phyloP scores from a whole-genome alignment of 352 stramenopile species.

The Globisporangium lucens region DNA sequence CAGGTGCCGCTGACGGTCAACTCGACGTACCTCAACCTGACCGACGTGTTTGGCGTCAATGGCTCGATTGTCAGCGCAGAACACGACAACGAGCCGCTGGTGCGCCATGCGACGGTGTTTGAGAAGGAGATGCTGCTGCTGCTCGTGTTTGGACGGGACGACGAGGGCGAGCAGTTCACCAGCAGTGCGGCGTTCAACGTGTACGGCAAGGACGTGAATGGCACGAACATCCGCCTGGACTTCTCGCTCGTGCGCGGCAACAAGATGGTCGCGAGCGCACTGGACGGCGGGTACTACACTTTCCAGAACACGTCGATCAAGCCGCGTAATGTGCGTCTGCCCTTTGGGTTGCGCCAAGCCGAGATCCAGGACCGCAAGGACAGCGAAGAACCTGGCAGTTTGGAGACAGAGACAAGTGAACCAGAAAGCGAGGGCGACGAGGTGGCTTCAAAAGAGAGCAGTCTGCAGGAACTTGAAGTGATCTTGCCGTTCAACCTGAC shows the following conservation, averaged over 20 bases:
- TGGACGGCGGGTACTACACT: slow-evolving; percentile 43
- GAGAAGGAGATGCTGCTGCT: slow-evolving; percentile 74
- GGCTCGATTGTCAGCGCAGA: slow-evolving; percentile 45
- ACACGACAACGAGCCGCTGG: slow-evolving; percentile 65
- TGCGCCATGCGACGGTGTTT: slow-evolving; percentile 72
- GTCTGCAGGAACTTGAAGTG: slow-evolving; percentile 35
- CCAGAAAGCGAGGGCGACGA: slow-evolving; percentile 1
- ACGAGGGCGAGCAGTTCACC: slow-evolving; percentile 55
- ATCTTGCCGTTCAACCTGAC: slow-evolving; percentile 73
- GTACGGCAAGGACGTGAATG: slow-evolving; percentile 37
- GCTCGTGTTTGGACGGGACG: slow-evolving; percentile 74
- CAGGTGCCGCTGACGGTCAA: slow-evolving; percentile 62
- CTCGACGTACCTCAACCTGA: slow-evolving; percentile 67
- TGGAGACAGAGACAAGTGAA: background rate
- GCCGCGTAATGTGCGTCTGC: slow-evolving; percentile 52
- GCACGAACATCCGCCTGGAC: slow-evolving; percentile 35
- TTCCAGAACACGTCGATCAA: slow-evolving; percentile 68
- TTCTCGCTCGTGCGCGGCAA: slow-evolving; percentile 58
- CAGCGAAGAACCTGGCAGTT: background rate
- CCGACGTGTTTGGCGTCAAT: slow-evolving; percentile 56
- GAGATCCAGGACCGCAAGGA: slow-evolving; percentile 31
- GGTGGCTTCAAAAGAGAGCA: slow-evolving; percentile 13
- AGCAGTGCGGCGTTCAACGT: slow-evolving; percentile 51
- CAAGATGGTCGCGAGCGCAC: slow-evolving; percentile 26
- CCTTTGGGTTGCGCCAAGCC: slow-evolving; percentile 64